Evolutionary conservation across 208 protist genomes (phyloP).

Genomic region (Entamoeba dispar): DNA sequence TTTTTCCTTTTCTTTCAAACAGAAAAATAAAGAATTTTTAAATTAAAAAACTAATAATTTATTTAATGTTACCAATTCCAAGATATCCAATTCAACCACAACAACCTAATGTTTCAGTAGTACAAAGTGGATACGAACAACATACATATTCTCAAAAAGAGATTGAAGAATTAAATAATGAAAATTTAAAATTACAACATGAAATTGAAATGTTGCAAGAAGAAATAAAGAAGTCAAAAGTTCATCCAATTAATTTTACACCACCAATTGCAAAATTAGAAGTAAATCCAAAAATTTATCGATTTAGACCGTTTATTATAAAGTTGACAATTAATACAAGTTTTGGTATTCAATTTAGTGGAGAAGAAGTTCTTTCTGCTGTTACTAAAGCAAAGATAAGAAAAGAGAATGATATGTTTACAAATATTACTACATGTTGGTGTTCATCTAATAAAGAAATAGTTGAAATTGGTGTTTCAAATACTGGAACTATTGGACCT

Average conservation of each 20-base stretch:
- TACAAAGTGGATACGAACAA: neutral
- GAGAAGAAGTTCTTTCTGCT: neutral
- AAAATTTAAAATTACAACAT: neutral
- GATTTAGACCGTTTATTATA: neutral
- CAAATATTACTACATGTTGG: neutral
- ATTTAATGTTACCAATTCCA: too few relatives aligned
- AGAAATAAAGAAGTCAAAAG: neutral
- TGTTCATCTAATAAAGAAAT: neutral
- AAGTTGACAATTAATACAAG: neutral
- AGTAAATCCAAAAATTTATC: neutral
- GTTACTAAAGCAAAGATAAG: neutral
- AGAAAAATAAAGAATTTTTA: too few relatives aligned
- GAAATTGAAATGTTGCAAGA: neutral
- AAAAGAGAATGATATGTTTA: neutral
- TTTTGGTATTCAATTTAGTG: neutral
- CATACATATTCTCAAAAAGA: neutral
- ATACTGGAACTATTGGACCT: neutral
- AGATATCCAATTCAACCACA: too few relatives aligned
- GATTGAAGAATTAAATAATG: neutral
- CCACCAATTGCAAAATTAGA: neutral
- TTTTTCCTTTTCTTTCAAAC: too few relatives aligned
- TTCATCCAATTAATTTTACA: neutral
- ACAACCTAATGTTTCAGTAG: too few relatives aligned
- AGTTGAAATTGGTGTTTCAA: neutral
- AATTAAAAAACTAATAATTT: too few relatives aligned